A percentile compares a stretch with the other conserved stretches of the same genome.
Evolutionary conservation across 306 rosid species (phyloP).

Genomic region (Erythrophleum fordii): DNA sequence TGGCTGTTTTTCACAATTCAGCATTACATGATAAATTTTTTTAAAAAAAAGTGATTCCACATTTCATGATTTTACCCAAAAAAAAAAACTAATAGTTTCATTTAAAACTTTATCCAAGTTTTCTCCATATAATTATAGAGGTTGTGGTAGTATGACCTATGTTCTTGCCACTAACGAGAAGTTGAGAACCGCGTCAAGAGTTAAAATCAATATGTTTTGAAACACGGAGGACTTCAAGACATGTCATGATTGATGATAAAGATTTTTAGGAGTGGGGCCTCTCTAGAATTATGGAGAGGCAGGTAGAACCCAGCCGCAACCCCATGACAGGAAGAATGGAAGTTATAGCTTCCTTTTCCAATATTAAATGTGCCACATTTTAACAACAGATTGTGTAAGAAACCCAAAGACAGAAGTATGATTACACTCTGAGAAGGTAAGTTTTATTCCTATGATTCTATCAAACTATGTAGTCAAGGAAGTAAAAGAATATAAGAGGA

Average conservation of each 20-base stretch:
- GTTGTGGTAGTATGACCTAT: neutral
- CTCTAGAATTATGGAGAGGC: constrained; percentile 1
- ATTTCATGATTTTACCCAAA: neutral
- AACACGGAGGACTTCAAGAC: neutral
- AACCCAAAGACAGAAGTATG: neutral
- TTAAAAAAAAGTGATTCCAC: neutral
- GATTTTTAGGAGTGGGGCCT: neutral
- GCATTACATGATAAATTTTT: neutral
- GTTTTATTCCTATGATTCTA: neutral
- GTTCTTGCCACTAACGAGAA: neutral
- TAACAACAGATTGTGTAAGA: neutral
- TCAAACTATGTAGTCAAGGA: constrained; percentile 29
- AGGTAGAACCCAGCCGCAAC: neutral
- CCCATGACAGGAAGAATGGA: neutral
- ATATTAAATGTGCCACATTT: neutral
- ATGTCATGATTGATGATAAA: neutral
- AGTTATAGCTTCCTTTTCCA: neutral
- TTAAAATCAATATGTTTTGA: neutral
- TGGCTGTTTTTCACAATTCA: neutral
- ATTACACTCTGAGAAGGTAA: neutral
- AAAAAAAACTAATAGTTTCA: neutral
- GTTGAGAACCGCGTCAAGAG: neutral
- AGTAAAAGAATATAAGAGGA: constrained; percentile 24
- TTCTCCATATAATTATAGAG: neutral
- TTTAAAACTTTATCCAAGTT: neutral